Base-by-base conservation (phyloP, 2,329 filamentous ascomycete species). In the Grosmannia clavigera region DNA sequence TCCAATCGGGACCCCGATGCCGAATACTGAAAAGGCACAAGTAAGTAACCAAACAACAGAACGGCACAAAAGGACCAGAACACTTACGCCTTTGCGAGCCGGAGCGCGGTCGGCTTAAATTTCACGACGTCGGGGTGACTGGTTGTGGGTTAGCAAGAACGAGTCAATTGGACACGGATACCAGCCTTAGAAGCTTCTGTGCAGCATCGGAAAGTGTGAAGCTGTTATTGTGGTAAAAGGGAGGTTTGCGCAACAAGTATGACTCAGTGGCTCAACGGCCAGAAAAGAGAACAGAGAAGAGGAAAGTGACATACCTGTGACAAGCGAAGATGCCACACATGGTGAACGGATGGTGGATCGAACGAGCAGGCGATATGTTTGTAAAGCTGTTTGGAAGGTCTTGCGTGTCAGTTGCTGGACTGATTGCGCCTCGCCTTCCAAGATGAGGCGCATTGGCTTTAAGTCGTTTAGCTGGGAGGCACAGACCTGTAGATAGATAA, bases 241-340 rank as follows among this genome's bases (percentile, higher is more conserved):
- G 65, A 63, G 67, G 72, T 68, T 52, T 50, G 60, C 58, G 62
- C 54, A 60, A n/a, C 33, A 35, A 48, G 22, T 62, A 46, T 65
- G 64, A 65, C 61, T 64, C 64, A 63, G 58, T 16, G 11, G 35
- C 55, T 68, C 72, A 72, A 72, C 71, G 73, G 73, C 70, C 74
- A 68, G 57, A 38, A 33, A n/a, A 35, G 43, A 25, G 1, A 25
- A 11, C 38, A 40, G 27, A 29, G 22, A 22, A 22, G 22, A 22
- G 22, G 22, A 22, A 22, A 22, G 22, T 22, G 62, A 81, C 85
- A 73, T 77, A 95, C 91, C 83, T 80, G 76, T 96, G 90, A 77
- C 92, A 96, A 69, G 90, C 92, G 75, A 96, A 96, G 71, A 96
- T 95, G 75, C 91, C 91, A 86, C 91, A 96, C 91, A 96, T 96